Base-by-base conservation (phyloP, 108 stramenopile genomes). In the Conticribra guillardii region DNA sequence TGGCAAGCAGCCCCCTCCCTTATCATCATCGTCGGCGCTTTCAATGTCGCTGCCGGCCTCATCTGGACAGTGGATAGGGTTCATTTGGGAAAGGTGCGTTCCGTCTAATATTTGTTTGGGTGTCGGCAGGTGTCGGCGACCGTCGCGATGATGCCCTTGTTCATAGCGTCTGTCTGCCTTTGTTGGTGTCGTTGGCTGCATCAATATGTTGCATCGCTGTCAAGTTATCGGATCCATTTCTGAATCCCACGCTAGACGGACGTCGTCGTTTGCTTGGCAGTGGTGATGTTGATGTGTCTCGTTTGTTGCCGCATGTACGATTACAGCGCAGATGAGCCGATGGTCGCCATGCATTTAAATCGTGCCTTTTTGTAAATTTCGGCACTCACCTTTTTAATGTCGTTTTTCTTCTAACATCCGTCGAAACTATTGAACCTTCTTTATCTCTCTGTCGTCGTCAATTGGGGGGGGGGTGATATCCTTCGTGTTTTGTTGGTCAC, bases 1-100 rank as follows among this genome's bases (percentile, higher is more conserved):
- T 88, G 85, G 82, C 92, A 93, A 87, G 62, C 88, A 71, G 76
- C 73, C 29, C 77, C 87, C 24, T 72, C 92, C 48, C 80, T 93
- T 60, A 28, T 87, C 71, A 88, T 93, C 63, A 89, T 93, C 76
- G 60, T 72, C 31, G 81, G 86, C 52, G 88, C 88, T 45, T 93
- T 93, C 76, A 88, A 88, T 60, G 86, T 87, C 1, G 82, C 88
- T 34, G 84, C 89, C 5, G 86, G 75, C 16, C 80, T 86, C 46
- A 72, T 90, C 26, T 69, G 64, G 50, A 84, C 84, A n/a, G 54
- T 87, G 26, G 82, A 91, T 52, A 81, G 82, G 54, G 50, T 85
- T 51, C 73, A 68, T 46, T 78, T 85, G 34, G 87, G 85, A 55
- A 87, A 86, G 70, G 76, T 85, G 76, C 48, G 79, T 17, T 47